Conservation (phyloP, 192 early-diverging fungal genomes). For the Coemansia asiatica region DNA sequence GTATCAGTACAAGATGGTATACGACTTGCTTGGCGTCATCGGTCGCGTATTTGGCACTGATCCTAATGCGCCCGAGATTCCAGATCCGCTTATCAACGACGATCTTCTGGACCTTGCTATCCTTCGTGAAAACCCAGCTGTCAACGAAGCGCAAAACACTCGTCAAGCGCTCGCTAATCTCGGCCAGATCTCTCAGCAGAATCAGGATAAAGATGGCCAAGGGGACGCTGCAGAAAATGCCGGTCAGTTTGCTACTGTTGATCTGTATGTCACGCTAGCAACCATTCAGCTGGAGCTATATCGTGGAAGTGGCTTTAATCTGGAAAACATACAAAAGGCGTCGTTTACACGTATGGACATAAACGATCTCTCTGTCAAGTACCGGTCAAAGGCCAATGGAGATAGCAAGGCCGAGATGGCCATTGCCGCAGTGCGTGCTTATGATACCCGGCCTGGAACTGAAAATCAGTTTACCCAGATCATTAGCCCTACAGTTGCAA, state of each 20-base stretch:
- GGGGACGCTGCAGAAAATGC: constrained; percentile 3
- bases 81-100: constrained; percentile 34
- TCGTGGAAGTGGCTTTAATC: constrained; percentile 58
- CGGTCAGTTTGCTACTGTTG: constrained; percentile 46
- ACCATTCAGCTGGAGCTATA: constrained; percentile 83
- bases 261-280: constrained; percentile 64
- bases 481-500: constrained; percentile 54
- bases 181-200: constrained; percentile 22
- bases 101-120: constrained; percentile 29
- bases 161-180: constrained; percentile 48
- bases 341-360: constrained; percentile 58
- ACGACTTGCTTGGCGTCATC: constrained; percentile 56
- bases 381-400: constrained; percentile 59
- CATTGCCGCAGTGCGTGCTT: constrained; percentile 69
- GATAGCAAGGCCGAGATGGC: constrained; percentile 70
- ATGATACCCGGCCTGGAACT: constrained; percentile 75
- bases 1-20: constrained; percentile 80
- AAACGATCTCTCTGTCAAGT: constrained; percentile 56
- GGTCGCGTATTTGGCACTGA: constrained; percentile 41
- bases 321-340: constrained; percentile 54
- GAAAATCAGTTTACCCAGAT: constrained; percentile 83
- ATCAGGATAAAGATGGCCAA: not conserved
- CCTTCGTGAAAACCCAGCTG: constrained; percentile 47
- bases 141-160: constrained; percentile 21
- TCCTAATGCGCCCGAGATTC: constrained; percentile 19